Evolutionary conservation across 495 filamentous ascomycete species (phyloP), one percentile per base, ranked within the genome.

Genomic region (Jackrogersella multiformis): DNA sequence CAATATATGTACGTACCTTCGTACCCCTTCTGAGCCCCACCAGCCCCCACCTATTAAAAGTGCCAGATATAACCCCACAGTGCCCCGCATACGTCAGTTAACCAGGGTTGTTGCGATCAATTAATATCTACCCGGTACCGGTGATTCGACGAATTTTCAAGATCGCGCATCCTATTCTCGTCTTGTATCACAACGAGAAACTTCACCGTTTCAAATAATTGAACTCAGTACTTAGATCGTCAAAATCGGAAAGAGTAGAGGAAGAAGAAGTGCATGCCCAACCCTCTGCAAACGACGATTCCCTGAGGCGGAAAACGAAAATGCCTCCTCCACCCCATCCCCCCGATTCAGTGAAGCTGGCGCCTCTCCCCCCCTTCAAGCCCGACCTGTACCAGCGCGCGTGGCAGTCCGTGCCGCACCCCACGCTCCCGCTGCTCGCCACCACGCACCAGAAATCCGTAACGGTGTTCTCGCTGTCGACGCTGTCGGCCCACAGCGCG

Each of bases 341-440:
- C 48, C 26, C 32, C 28, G 64, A 65, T 13, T 58, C 64, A 28
- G 26, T 64, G 28, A 58, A 49, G 26, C 73, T 80, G 18, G 56
- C 36, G 15, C 76, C 78, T 6, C 73, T 84, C 2, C 70, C 78
- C 51, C 79, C 85, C 32, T 84, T 92, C 78, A 78, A 80, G 30
- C 88, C 89, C 13, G 86, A 88, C 52, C 84, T 94, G n/a, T 88
- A 87, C 63, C 85, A 92, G 69, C 91, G 95, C 64, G 87, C 92
- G 55, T 99, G 95, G 95, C 84, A 87, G 38, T 89, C 92, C 39
- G 80, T 89, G 35, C 90, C 93, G 0, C 96, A 99, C 79, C 94
- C 94, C 0, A 88, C 86, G 21, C 88, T 94, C 24, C 95, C 95
- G 1, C 81, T 99, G 58, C 81, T 97, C 66, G 95, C 95, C 48